Evolutionary conservation across 2,329 filamentous ascomycete species (phyloP).

Genomic region (Nigrospora osmanthi): DNA sequence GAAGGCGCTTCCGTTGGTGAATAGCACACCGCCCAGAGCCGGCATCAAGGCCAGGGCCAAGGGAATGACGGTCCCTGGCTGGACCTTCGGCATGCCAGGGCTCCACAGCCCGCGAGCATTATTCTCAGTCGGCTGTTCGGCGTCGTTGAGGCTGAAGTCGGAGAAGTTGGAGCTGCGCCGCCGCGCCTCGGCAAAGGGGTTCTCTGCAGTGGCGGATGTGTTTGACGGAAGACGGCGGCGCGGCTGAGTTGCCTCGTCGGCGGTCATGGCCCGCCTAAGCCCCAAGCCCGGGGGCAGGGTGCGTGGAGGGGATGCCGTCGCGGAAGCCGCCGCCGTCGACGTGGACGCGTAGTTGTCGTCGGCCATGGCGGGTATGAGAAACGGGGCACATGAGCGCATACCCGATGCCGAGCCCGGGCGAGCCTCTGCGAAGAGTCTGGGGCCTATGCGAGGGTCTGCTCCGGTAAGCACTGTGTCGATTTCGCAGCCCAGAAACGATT

Average conservation of each 20-base stretch:
- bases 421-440: not conserved
- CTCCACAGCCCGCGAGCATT: slow-evolving; percentile 66
- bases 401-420: not conserved
- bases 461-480: too few species aligned
- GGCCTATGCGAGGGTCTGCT: too few species aligned
- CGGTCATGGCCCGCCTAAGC: slow-evolving; percentile 32
- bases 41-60: slow-evolving; percentile 78
- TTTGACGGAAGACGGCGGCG: slow-evolving; percentile 15
- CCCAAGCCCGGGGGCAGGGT: slow-evolving; percentile 23
- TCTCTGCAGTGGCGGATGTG: slow-evolving; percentile 10
- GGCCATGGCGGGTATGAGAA: slow-evolving; percentile 14
- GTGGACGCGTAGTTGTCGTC: slow-evolving; percentile 16
- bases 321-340: slow-evolving; percentile 9
- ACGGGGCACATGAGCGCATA: slow-evolving; percentile 2
- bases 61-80: slow-evolving; percentile 61
- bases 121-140: slow-evolving; percentile 52
- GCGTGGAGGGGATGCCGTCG: slow-evolving; percentile 6
- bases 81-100: slow-evolving; percentile 30
- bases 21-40: slow-evolving; percentile 75
- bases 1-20: slow-evolving; percentile 74
- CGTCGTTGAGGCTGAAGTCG: slow-evolving; percentile 64
- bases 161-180: slow-evolving; percentile 74
- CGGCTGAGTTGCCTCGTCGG: slow-evolving; percentile 23
- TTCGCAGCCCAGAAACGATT: too few species aligned
- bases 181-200: slow-evolving; percentile 26